A percentile compares a stretch with the other conserved stretches of the same genome.
These are phyloP conservation scores for Crithidia brevicula DNA, from an alignment of 208 protist species.

Conservation along the genomic window DNA sequence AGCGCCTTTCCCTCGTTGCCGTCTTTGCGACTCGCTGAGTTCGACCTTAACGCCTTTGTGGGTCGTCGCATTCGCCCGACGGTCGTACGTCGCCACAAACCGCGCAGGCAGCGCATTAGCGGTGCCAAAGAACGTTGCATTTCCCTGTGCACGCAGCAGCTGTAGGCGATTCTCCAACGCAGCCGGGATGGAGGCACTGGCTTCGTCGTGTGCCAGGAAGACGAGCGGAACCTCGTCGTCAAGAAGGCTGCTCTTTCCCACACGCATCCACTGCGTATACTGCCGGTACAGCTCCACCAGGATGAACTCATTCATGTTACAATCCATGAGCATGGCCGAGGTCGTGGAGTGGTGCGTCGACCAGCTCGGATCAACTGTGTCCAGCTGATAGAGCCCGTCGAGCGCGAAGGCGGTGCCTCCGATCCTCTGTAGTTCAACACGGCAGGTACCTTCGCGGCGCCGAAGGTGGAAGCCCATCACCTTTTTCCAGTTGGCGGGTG, in stretches of 20 bases:
- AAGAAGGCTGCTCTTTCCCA: too few species aligned
- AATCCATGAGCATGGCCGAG: not conserved
- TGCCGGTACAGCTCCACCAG: constrained; percentile 5
- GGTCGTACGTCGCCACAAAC: constrained; percentile 2
- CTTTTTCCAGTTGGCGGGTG: not conserved
- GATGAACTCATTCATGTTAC: not conserved
- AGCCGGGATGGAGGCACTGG: not conserved
- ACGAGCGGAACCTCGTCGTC: too few species aligned
- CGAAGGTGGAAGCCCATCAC: constrained; percentile 12
- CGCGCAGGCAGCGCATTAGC: not conserved
- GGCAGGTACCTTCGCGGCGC: constrained; percentile 5
- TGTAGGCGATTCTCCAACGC: not conserved
- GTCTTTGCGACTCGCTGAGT: too few species aligned
- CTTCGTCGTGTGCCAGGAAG: not conserved
- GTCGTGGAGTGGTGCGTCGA: not conserved
- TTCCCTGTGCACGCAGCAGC: too few species aligned
- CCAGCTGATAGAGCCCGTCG: not conserved
- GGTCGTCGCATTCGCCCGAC: too few species aligned
- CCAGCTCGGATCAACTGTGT: not conserved
- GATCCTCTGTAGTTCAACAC: not conserved
- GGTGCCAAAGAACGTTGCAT: too few species aligned
- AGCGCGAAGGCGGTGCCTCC: not conserved
- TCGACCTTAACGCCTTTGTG: too few species aligned
- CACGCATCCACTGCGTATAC: not conserved
- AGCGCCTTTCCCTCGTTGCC: too few species aligned